Evolutionary conservation across 1,284 basidiomycete species (phyloP).

Genomic region (Puccinia triticina): DNA sequence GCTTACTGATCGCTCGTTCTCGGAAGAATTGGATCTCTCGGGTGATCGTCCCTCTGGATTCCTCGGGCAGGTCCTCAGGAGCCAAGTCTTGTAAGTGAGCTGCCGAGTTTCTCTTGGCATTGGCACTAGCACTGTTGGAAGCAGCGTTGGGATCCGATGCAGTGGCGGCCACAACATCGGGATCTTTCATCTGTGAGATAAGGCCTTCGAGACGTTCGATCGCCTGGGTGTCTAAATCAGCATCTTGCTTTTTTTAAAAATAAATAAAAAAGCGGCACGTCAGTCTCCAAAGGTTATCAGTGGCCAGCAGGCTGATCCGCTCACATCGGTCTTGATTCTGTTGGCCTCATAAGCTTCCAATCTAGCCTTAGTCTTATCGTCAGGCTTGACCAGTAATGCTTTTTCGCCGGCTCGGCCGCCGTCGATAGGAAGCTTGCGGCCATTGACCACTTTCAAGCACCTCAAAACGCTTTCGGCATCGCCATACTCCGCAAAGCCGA

Average conservation of each 20-base stretch:
- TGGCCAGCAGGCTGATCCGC: conserved; percentile 24
- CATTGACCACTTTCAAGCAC: conserved; percentile 57
- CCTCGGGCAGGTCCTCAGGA: conserved; percentile 58
- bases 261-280: background rate
- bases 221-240: conserved; percentile 49
- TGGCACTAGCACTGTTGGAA: conserved; percentile 28
- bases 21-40: conserved; percentile 58
- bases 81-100: conserved; percentile 57
- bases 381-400: conserved; percentile 56
- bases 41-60: conserved; percentile 56
- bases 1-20: conserved; percentile 56
- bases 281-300: background rate
- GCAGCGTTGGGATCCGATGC: conserved; percentile 31
- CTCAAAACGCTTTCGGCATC: conserved; percentile 59
- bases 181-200: conserved; percentile 52
- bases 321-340: conserved; percentile 55
- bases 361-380: conserved; percentile 57
- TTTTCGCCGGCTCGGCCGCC: conserved; percentile 54
- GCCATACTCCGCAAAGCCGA: conserved; percentile 59
- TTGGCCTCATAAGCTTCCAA: conserved; percentile 57
- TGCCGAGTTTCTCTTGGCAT: conserved; percentile 46
- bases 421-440: conserved; percentile 53
- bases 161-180: conserved; percentile 41
- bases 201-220: conserved; percentile 49
- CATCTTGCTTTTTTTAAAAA: conserved; percentile 49